phyloP scores from a whole-genome alignment of 495 filamentous ascomycete genomes.

The Penicillium cosmopolitanum region DNA sequence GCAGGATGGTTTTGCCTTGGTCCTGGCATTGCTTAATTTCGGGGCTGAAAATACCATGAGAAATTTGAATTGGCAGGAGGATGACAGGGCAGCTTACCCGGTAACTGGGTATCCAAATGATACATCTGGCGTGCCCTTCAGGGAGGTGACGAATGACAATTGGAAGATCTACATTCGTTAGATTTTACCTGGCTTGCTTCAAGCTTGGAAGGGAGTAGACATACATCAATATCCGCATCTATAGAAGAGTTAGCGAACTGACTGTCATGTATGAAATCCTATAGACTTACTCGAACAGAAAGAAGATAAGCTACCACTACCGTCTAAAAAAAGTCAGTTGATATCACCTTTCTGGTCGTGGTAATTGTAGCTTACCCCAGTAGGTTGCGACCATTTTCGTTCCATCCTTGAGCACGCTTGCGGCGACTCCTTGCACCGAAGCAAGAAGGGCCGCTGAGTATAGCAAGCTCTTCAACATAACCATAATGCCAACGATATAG shows the following conservation, averaged over 20 bases:
- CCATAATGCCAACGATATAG: background rate
- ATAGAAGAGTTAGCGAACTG: background rate
- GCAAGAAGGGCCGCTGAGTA: constrained; percentile 4
- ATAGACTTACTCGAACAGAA: constrained; percentile 11
- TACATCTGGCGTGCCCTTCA: constrained; percentile 1
- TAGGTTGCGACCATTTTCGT: background rate
- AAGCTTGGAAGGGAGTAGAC: background rate
- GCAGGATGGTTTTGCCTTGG: constrained; percentile 12
- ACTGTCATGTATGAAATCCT: background rate
- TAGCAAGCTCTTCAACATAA: constrained; percentile 5
- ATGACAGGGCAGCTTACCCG: background rate
- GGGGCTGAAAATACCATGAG: background rate
- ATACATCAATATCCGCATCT: background rate
- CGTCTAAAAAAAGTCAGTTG: constrained; percentile 6
- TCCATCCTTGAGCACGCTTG: background rate
- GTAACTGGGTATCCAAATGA: background rate
- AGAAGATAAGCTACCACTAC: constrained; percentile 6
- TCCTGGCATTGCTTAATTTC: constrained; percentile 12
- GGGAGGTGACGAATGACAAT: constrained; percentile 9
- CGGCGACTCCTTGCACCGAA: constrained; percentile 7
- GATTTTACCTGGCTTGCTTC: background rate
- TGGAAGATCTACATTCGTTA: constrained; percentile 8
- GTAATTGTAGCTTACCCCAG: background rate
- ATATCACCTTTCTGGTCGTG: background rate
- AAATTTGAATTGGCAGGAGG: background rate